phyloP scores from a whole-genome alignment of 257 asterid genomes.

The Nicotiana noctiflora region DNA sequence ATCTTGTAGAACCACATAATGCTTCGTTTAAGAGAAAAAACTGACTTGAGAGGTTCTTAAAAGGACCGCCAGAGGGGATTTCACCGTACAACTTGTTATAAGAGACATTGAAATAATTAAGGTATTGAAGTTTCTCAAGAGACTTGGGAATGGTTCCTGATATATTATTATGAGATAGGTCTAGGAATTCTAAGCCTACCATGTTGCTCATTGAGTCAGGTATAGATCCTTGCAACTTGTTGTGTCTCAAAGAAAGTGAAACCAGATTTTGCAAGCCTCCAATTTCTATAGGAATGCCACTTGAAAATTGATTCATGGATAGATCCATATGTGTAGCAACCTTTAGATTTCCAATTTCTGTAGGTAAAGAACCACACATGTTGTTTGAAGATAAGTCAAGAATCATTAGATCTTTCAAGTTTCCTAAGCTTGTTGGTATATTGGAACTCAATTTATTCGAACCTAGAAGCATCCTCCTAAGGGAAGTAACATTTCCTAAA shows the following conservation, averaged over 20 bases:
- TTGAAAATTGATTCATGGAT: not conserved
- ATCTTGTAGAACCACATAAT: not conserved
- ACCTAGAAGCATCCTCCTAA: not conserved
- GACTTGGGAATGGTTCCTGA: not conserved
- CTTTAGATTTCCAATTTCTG: not conserved
- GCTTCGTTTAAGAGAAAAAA: not conserved
- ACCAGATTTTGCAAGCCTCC: not conserved
- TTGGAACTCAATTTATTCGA: not conserved
- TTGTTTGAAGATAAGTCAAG: not conserved
- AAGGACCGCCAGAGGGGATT: not conserved
- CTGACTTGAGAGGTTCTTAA: not conserved
- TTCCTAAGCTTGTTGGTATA: not conserved
- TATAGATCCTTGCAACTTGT: not conserved
- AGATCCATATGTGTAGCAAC: not conserved
- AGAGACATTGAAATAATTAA: not conserved
- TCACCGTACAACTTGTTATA: not conserved
- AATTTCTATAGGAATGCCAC: constrained; percentile 7
- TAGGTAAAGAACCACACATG: not conserved
- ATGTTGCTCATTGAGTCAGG: not conserved
- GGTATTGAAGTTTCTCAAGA: not conserved
- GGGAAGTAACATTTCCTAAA: not conserved
- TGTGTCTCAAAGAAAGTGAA: not conserved
- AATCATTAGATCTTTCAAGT: not conserved
- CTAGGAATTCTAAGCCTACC: not conserved
- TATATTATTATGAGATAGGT: no score